Evolutionary conservation across 2,329 filamentous ascomycete species (phyloP), one percentile per base, ranked within the genome.

Genomic region (Penicillium griseofulvum): DNA sequence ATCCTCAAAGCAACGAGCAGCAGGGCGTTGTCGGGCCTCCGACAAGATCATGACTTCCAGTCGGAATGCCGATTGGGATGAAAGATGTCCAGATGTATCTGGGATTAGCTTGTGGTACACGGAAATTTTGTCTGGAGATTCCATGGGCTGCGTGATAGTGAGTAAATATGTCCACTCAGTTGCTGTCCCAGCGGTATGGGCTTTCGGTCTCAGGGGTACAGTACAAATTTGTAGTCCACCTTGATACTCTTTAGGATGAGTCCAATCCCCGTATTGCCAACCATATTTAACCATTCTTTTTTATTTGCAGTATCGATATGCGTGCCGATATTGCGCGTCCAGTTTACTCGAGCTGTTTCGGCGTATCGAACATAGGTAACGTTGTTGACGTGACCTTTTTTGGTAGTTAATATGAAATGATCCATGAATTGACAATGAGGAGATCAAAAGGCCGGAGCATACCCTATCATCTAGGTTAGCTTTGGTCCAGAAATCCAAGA

Each of bases 161-260:
- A 54, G 33, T 45, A 31, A 47, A 12, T 17, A 10, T 5, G 4
- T 47, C 24, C 8, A 26, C 19, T 38, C 3, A 16, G 11, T 24
- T 22, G 22, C 22, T 22, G 22, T 36, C 9, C 12, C 29, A n/a
- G 17, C 2, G 14, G 5, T n/a, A 5, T 19, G 26, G 14, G 47
- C 3, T 9, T 29, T 12, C 11, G 37, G 16, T 26, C 16, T 42
- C 8, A 5, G 24, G 17, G 26, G 17, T 45, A 37, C 14, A 4
- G 31, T 38, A 94, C 90, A 76, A 95, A 91, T 76, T 96, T 96
- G 74, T 88, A 96, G 62, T 95, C 87, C 0, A 89, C 87, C 64
- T 83, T 88, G 62, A 96, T 91, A 63, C 86, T 90, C 65, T 85
- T 83, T 67, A 96, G 74, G 56, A 96, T 94, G 53, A 96, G 71